Base-by-base conservation (phyloP, 2,329 filamentous ascomycete species). In the Colletotrichum simmondsii region DNA sequence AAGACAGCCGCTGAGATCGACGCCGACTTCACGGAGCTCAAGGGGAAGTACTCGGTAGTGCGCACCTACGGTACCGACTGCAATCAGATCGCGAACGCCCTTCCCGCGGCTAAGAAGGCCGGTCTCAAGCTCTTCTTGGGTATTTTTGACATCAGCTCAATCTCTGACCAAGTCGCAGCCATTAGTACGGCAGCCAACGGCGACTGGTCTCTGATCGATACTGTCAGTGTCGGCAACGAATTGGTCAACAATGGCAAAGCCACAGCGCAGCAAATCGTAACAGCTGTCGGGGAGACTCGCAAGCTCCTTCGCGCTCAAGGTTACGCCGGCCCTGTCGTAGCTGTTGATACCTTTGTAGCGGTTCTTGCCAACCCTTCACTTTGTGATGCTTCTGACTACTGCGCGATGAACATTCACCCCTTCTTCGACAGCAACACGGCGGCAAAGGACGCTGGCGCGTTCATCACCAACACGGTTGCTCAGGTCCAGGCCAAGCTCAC, bases 11-110 rank as follows among this genome's bases (percentile, higher is more conserved):
- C 85, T 1, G 85, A 94, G 76, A 87, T 97, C 64, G 85, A 89
- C 72, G 79, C 83, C 24, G 94, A 97, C 78, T 89, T 97, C 76
- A 83, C 84, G 19, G 83, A 82, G 64, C 85, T 90, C 32, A 84
- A 84, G 16, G 80, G 82, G 26, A 81, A 83, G 16, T 95, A 93
- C 82, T 86, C 86, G 22, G 81, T 91, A 46, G 85, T 97, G 67
- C 93, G 95, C 63, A 89, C 94, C 78, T 97, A 97, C 79, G 95
- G 94, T 65, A 90, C 91, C 70, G 94, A 95, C 81, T 97, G 95
- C 81, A 85, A 94, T 78, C 93, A 95, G 80, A 88, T 94, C 52
- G 80, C 86, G 2, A 89, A 87, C 16, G 89, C 93, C 22, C 84
- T 93, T 37, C 82, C 86, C 12, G 92, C 92, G 10, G 92, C 92